Conservation (phyloP, 495 filamentous ascomycete genomes). For the Lasiosphaeria ovina region DNA sequence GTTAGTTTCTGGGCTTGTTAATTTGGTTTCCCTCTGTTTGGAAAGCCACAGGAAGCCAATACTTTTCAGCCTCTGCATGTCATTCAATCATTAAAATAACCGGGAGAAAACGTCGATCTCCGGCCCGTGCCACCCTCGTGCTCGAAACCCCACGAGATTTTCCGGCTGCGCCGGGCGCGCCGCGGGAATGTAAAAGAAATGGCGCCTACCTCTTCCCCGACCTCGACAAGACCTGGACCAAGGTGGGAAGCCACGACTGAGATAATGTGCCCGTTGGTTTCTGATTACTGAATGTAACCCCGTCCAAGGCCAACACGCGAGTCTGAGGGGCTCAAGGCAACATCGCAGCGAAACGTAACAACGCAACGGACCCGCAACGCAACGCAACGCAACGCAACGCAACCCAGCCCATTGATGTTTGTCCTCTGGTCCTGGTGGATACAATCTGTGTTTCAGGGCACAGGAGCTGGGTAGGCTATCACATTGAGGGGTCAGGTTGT, state of each 20-base stretch:
- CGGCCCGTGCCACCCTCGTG: slow-evolving; percentile 1
- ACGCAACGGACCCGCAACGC: no score
- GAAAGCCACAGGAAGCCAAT: neutral
- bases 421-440: no score
- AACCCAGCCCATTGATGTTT: no score
- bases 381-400: no score
- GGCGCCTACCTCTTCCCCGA: neutral
- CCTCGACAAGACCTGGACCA: neutral
- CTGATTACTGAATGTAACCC: slow-evolving; percentile 2
- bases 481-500: no score
- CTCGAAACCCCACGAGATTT: neutral
- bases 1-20: no score
- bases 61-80: neutral
- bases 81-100: neutral
- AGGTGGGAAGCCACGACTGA: neutral
- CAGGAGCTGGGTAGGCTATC: no score
- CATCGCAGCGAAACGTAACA: neutral
- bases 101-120: neutral
- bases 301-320: neutral
- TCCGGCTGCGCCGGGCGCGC: neutral
- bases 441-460: no score
- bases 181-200: neutral
- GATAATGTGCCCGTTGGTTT: neutral
- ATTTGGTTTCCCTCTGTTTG: neutral
- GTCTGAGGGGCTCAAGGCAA: neutral